Evolutionary conservation across 108 stramenopile genomes (phyloP).

Genomic region (Seminavis robusta): DNA sequence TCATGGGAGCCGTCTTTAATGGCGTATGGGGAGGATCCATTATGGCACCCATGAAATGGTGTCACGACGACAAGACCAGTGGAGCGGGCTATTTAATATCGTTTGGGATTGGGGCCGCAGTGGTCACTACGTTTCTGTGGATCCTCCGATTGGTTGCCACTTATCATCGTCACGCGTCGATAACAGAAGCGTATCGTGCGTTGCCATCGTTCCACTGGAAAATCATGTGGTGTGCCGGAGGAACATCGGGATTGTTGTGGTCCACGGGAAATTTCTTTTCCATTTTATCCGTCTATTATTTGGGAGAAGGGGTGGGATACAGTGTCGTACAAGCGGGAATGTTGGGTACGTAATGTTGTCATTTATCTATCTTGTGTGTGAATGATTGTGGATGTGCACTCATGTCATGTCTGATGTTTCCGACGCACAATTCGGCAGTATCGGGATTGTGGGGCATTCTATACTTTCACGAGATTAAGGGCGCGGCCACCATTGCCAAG

Average conservation of each 20-base stretch:
- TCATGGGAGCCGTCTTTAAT: constrained; percentile 35
- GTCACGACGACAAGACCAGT: constrained; percentile 29
- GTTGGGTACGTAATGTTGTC: constrained; percentile 13
- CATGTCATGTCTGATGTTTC: too few relatives aligned
- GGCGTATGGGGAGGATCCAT: constrained; percentile 47
- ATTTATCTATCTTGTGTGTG: neutral
- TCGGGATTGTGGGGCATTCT: constrained; percentile 59
- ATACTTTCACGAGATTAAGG: constrained; percentile 52
- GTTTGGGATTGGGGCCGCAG: constrained; percentile 62
- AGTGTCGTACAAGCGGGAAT: constrained; percentile 49
- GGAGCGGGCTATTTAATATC: constrained; percentile 69
- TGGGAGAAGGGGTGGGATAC: constrained; percentile 81
- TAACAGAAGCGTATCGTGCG: constrained; percentile 19
- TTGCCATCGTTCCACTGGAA: constrained; percentile 48
- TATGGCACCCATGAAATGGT: constrained; percentile 51
- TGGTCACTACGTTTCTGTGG: constrained; percentile 51
- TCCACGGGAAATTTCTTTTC: constrained; percentile 71
- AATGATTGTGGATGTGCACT: too few relatives aligned
- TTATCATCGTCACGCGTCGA: constrained; percentile 4
- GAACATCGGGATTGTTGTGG: constrained; percentile 26
- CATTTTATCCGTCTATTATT: constrained; percentile 57
- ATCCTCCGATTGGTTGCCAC: constrained; percentile 36
- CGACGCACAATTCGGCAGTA: constrained; percentile 10
- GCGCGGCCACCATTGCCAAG: constrained; percentile 23
- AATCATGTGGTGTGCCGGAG: constrained; percentile 56